Conservation (phyloP, 805 yeast genomes). For the Starmerella roubikii region DNA sequence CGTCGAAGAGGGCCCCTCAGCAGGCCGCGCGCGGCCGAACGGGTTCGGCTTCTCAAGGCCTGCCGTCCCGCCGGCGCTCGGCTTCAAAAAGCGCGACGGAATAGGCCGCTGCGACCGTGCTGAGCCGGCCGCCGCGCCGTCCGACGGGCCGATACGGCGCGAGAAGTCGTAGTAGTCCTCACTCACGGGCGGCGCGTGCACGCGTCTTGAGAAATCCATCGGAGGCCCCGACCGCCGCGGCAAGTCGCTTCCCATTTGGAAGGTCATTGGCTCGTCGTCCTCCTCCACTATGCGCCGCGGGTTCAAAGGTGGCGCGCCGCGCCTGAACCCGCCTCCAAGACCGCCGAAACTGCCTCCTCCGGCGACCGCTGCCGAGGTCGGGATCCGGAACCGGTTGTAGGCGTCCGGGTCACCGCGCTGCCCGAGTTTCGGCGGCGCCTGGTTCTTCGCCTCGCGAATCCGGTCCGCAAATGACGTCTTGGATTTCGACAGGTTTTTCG, state of each 20-base stretch:
- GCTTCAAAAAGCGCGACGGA: background rate
- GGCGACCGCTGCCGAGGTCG: background rate
- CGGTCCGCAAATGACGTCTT: slow-evolving; percentile 10
- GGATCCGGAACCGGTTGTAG: background rate
- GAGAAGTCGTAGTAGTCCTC: slow-evolving; percentile 1
- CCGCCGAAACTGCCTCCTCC: background rate
- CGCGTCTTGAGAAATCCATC: background rate
- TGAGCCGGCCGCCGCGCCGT: background rate
- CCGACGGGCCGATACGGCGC: background rate
- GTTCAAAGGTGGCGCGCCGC: slow-evolving; percentile 12
- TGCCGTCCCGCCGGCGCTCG: background rate
- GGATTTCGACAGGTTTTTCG: background rate
- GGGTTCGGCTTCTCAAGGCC: no score
- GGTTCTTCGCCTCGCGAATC: slow-evolving; percentile 10
- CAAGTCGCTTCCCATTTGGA: background rate
- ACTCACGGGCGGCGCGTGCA: no score
- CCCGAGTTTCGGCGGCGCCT: background rate
- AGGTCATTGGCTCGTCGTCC: slow-evolving; percentile 3
- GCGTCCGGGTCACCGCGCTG: background rate
- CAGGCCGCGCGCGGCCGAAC: background rate
- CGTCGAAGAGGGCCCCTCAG: no score
- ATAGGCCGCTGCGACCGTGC: slow-evolving; percentile 1
- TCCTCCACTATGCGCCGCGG: slow-evolving; percentile 2
- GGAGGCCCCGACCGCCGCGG: background rate
- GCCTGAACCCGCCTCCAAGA: background rate